These are phyloP conservation scores for Nothophaeocryptopus gaeumannii DNA, from an alignment of 2,329 filamentous ascomycete genomes.

Conservation along the genomic window DNA sequence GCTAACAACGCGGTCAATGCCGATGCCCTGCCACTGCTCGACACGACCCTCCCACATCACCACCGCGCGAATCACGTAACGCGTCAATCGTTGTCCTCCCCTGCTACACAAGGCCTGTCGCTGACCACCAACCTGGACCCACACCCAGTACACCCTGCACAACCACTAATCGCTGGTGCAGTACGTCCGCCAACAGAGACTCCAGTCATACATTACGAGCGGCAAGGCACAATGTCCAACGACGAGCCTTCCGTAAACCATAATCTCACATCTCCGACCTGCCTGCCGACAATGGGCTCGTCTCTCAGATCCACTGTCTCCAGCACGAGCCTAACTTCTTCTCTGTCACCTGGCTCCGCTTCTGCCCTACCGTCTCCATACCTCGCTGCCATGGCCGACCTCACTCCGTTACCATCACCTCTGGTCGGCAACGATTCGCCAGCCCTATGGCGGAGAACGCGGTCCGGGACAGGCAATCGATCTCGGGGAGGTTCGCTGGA, in stretches of 20 bases:
- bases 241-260: conserved; percentile 25
- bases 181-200: conserved; percentile 14
- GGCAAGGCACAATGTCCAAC: neutral
- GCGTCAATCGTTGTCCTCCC: conserved; percentile 1
- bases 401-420: conserved; percentile 53
- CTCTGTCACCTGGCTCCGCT: conserved; percentile 45
- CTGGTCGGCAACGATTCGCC: conserved; percentile 41
- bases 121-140: conserved; percentile 22
- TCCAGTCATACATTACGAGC: conserved; percentile 19
- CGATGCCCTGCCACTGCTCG: too few species aligned
- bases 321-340: conserved; percentile 43
- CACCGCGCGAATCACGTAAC: too few species aligned
- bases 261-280: conserved; percentile 39
- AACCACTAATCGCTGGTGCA: conserved; percentile 8
- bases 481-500: conserved; percentile 31
- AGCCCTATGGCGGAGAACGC: conserved; percentile 42
- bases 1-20: too few species aligned
- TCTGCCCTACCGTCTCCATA: conserved; percentile 49
- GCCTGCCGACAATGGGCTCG: conserved; percentile 25
- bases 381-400: conserved; percentile 48
- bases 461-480: conserved; percentile 30
- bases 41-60: too few species aligned
- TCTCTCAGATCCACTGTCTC: conserved; percentile 42
- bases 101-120: conserved; percentile 23
- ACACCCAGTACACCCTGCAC: neutral